phyloP scores from a whole-genome alignment of 2,329 filamentous ascomycete species.

The Thielaviopsis punctulata region DNA sequence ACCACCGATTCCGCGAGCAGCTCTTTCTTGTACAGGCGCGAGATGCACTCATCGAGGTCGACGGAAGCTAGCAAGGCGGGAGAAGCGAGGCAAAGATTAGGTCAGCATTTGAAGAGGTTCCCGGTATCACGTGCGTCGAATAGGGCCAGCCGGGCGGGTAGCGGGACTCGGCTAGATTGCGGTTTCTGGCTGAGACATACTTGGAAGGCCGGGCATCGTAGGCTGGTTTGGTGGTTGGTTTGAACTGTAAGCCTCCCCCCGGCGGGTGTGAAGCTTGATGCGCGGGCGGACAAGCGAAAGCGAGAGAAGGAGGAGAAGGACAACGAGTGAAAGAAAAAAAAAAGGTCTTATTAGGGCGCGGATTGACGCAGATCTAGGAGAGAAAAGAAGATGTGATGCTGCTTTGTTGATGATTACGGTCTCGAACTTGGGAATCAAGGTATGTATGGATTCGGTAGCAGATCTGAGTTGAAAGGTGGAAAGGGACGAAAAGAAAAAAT shows the following conservation, averaged over 20 bases:
- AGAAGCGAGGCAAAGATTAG: background rate
- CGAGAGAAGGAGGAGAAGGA: background rate
- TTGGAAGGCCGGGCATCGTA: conserved; percentile 11
- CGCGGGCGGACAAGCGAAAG: background rate
- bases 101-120: background rate
- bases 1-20: conserved; percentile 93
- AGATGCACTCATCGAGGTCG: conserved; percentile 96
- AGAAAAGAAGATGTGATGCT: no score
- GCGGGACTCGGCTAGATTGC: background rate
- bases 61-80: conserved; percentile 54
- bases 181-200: background rate
- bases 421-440: no score
- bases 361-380: background rate
- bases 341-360: background rate
- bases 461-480: background rate
- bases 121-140: background rate
- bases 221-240: background rate
- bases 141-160: background rate
- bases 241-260: no score
- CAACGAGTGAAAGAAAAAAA: background rate
- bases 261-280: background rate
- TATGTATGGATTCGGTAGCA: no score
- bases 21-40: conserved; percentile 90
- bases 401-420: no score
- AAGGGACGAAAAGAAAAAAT: background rate